These are phyloP conservation scores for Chondrostereum purpureum DNA, from an alignment of 1,284 basidiomycete genomes.

Conservation along the genomic window DNA sequence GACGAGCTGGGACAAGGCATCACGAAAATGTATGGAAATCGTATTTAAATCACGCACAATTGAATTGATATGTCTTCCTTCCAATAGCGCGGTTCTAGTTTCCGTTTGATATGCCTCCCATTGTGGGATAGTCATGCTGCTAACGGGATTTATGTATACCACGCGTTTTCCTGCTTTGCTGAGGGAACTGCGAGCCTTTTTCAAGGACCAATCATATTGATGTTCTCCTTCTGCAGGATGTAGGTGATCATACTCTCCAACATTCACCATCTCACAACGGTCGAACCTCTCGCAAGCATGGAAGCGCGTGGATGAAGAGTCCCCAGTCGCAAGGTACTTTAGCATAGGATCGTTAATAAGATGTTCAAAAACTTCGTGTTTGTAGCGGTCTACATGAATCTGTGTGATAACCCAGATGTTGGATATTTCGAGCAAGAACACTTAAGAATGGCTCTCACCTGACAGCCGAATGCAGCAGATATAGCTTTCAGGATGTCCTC, in stretches of 20 bases:
- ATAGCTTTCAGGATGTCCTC: slow-evolving; percentile 80
- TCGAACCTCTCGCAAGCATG: slow-evolving; percentile 86
- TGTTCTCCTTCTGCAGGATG: slow-evolving; percentile 1
- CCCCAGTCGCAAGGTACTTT: slow-evolving; percentile 54
- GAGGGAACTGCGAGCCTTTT: slow-evolving; percentile 19
- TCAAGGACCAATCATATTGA: background rate
- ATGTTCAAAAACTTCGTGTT: slow-evolving; percentile 58
- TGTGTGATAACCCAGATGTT: too few species aligned
- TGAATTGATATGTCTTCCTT: slow-evolving; percentile 42
- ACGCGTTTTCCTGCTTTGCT: slow-evolving; percentile 47
- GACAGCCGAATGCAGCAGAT: slow-evolving; percentile 52
- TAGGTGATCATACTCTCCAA: slow-evolving; percentile 21
- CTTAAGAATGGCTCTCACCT: slow-evolving; percentile 37
- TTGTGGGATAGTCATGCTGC: slow-evolving; percentile 46
- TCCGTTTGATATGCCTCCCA: slow-evolving; percentile 59
- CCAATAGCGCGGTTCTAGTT: slow-evolving; percentile 34
- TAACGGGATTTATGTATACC: slow-evolving; percentile 73
- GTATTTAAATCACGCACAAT: slow-evolving; percentile 39
- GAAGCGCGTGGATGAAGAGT: slow-evolving; percentile 63
- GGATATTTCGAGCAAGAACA: background rate
- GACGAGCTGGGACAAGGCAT: slow-evolving; percentile 48
- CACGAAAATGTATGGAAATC: background rate
- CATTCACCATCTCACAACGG: slow-evolving; percentile 61
- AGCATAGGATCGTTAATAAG: slow-evolving; percentile 57
- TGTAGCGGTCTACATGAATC: slow-evolving; percentile 91